These are phyloP conservation scores for Rhodosporidiobolus sp. DNA, from an alignment of 768 basidiomycete species.

Conservation along the genomic window DNA sequence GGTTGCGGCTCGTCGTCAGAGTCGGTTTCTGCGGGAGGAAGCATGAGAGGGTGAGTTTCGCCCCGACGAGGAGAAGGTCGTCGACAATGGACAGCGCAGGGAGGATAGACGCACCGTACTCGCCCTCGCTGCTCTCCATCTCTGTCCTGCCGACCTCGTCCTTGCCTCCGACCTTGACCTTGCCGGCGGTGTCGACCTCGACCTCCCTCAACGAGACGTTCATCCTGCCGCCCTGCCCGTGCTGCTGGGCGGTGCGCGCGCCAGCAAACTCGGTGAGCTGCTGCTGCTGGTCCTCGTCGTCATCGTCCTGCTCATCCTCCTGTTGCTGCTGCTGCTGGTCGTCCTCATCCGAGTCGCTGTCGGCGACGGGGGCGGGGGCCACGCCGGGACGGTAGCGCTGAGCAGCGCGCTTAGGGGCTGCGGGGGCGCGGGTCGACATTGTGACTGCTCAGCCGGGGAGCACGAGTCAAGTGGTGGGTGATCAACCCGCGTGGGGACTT, in stretches of 20 bases:
- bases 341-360: conserved; percentile 41
- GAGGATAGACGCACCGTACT: conserved; percentile 44
- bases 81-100: neutral
- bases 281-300: conserved; percentile 46
- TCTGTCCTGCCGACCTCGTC: conserved; percentile 74
- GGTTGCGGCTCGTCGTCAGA: conserved; percentile 47
- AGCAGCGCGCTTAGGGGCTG: conserved; percentile 55
- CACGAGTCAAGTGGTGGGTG: neutral
- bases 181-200: conserved; percentile 72
- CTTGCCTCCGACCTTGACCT: conserved; percentile 72
- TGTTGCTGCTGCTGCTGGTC: conserved; percentile 39
- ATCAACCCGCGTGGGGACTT: neutral
- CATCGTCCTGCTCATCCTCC: conserved; percentile 30
- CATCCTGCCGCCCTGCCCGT: conserved; percentile 58
- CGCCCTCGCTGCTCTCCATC: conserved; percentile 55
- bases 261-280: conserved; percentile 49
- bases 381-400: conserved; percentile 85
- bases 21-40: conserved; percentile 52
- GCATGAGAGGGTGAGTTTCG: conserved; percentile 54
- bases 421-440: conserved; percentile 16
- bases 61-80: conserved; percentile 34
- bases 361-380: conserved; percentile 30
- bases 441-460: neutral
- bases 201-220: conserved; percentile 75
- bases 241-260: conserved; percentile 4